Evolutionary conservation across 2,329 filamentous ascomycete genomes (phyloP).

Genomic region (Pyrenophora graminea): DNA sequence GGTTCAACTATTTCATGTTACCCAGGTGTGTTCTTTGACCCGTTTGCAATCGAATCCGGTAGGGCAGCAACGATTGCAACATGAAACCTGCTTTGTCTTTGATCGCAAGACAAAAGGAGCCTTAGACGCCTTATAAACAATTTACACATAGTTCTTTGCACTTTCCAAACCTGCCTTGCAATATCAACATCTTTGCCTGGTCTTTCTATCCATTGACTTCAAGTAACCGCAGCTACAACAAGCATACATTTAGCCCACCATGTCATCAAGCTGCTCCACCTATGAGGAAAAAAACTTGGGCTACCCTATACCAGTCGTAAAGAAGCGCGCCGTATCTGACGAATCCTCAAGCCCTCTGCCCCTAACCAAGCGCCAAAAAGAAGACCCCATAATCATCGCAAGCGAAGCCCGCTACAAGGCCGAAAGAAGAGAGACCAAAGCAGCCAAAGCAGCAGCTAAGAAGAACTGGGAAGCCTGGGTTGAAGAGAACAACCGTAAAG

Average conservation of each 20-base stretch:
- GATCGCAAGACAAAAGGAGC: too few species aligned
- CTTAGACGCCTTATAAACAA: too few species aligned
- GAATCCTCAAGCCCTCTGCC: neutral
- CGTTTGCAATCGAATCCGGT: too few species aligned
- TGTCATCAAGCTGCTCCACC: slow-evolving; percentile 19
- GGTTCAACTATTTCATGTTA: too few species aligned
- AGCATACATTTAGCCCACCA: neutral
- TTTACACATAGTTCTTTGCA: too few species aligned
- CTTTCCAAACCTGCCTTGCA: too few species aligned
- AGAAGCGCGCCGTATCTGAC: neutral
- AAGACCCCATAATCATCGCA: slow-evolving; percentile 1
- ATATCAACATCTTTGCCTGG: too few species aligned
- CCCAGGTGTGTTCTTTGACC: too few species aligned
- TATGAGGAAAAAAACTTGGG: slow-evolving; percentile 19
- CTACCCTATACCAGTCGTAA: slow-evolving; percentile 18
- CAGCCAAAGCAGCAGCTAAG: slow-evolving; percentile 6
- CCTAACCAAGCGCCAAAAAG: slow-evolving; percentile 16
- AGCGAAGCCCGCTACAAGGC: slow-evolving; percentile 1
- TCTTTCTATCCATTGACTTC: too few species aligned
- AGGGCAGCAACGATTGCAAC: too few species aligned
- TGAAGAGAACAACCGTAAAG: neutral
- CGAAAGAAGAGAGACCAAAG: neutral
- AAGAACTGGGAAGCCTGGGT: slow-evolving; percentile 12
- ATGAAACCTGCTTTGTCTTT: too few species aligned
- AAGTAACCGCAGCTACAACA: too few species aligned